Percentiles rank a stretch among this genome's conserved stretches.
phyloP scores from a whole-genome alignment of 495 filamentous ascomycete genomes.

The Penicillium roqueforti region DNA sequence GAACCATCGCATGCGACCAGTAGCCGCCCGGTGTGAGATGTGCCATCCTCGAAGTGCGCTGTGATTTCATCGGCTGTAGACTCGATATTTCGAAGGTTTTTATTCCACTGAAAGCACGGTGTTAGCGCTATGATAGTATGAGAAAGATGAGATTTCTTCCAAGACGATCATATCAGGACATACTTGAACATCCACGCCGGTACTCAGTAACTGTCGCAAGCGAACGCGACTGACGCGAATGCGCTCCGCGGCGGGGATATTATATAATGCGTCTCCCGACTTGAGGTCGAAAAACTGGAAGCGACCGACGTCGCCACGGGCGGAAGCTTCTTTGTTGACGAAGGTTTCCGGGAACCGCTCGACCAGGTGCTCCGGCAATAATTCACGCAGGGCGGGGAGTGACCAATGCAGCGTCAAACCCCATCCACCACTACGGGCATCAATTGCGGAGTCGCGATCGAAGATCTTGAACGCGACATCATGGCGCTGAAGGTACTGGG shows the following conservation, averaged over 20 bases:
- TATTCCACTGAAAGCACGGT: constrained; percentile 35
- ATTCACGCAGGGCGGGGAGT: constrained; percentile 43
- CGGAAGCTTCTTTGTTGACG: constrained; percentile 43
- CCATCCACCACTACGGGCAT: constrained; percentile 50
- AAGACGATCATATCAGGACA: neutral
- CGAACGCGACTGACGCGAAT: constrained; percentile 49
- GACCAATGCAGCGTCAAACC: constrained; percentile 58
- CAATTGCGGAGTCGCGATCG: constrained; percentile 47
- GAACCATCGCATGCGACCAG: constrained; percentile 56
- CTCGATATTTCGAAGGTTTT: constrained; percentile 38
- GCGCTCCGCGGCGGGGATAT: constrained; percentile 45
- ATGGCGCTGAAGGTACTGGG: constrained; percentile 52
- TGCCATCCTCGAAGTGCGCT: constrained; percentile 51
- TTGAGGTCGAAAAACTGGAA: constrained; percentile 53
- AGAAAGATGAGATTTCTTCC: neutral
- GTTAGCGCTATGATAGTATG: neutral
- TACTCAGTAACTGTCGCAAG: constrained; percentile 43
- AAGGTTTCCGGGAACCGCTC: constrained; percentile 46
- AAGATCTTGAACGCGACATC: constrained; percentile 47
- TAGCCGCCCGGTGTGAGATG: constrained; percentile 41
- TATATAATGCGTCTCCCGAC: constrained; percentile 41
- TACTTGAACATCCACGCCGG: constrained; percentile 46
- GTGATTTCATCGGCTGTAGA: constrained; percentile 31
- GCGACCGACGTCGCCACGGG: constrained; percentile 44
- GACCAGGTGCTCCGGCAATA: constrained; percentile 49